Evolutionary conservation across 176 grass and related monocot genomes (phyloP).

Genomic region (Carex kokanica): DNA sequence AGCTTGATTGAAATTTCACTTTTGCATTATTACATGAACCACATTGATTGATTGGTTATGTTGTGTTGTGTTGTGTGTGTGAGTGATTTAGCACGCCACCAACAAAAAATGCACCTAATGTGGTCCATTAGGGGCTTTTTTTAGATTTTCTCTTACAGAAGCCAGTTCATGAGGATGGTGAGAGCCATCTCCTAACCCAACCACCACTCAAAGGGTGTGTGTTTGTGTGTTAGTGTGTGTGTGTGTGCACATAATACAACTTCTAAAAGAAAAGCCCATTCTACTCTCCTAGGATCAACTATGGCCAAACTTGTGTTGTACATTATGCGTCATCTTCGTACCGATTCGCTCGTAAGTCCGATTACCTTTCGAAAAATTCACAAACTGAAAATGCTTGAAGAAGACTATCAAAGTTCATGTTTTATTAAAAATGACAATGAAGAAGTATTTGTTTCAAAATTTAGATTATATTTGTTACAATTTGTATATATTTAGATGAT

Average conservation of each 20-base stretch:
- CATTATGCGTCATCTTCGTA: background rate
- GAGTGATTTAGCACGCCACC: slow-evolving; percentile 18
- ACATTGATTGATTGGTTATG: slow-evolving; percentile 6
- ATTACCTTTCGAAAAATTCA: background rate
- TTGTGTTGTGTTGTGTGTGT: slow-evolving; percentile 17
- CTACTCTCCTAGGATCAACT: background rate
- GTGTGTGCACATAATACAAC: slow-evolving; percentile 1
- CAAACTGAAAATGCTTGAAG: background rate
- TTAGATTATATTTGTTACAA: background rate
- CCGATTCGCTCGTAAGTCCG: no score
- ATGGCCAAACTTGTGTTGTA: background rate
- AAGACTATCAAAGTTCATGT: background rate
- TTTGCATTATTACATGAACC: background rate
- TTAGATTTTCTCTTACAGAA: slow-evolving; percentile 27
- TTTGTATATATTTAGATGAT: slow-evolving; percentile 5
- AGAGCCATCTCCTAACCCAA: slow-evolving; percentile 35
- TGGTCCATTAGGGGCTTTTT: slow-evolving; percentile 19
- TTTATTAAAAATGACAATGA: slow-evolving; percentile 16
- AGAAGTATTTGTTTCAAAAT: background rate
- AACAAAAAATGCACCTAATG: slow-evolving; percentile 27
- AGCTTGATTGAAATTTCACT: background rate
- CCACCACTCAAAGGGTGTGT: slow-evolving; percentile 35
- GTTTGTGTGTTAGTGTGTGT: background rate
- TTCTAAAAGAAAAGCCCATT: slow-evolving; percentile 6
- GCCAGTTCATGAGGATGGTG: slow-evolving; percentile 33